phyloP scores from a whole-genome alignment of 2,329 filamentous ascomycete species.

The Penicillium sp. region DNA sequence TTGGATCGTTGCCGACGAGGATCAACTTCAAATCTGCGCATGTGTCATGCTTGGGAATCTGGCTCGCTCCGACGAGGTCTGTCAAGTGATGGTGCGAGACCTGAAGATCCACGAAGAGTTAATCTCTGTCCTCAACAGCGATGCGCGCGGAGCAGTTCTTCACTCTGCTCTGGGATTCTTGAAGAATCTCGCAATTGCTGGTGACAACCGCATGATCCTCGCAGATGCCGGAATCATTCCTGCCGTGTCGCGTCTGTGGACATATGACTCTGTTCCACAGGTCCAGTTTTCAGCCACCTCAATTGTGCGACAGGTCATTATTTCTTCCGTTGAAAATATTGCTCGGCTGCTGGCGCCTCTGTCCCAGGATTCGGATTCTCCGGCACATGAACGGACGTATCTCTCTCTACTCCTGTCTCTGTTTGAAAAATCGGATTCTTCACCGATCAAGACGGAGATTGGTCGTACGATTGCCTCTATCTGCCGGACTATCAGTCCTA shows the following conservation, averaged over 20 bases:
- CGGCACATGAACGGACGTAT: conserved; percentile 32
- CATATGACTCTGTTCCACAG: conserved; percentile 40
- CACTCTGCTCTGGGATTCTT: conserved; percentile 45
- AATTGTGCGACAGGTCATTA: conserved; percentile 38
- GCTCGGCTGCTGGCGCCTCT: conserved; percentile 32
- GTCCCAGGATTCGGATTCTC: conserved; percentile 27
- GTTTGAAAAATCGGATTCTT: conserved; percentile 41
- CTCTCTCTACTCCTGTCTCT: conserved; percentile 41
- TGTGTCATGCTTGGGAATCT: conserved; percentile 48
- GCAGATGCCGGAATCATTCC: conserved; percentile 38
- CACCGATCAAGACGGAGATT: conserved; percentile 45
- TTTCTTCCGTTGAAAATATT: conserved; percentile 37
- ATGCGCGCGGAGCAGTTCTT: conserved; percentile 39
- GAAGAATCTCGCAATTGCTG: conserved; percentile 46
- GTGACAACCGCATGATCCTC: conserved; percentile 38
- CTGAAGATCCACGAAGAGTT: conserved; percentile 39
- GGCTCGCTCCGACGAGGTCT: conserved; percentile 42
- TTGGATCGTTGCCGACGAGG: conserved; percentile 38
- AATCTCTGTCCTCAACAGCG: conserved; percentile 37
- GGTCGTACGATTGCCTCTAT: conserved; percentile 45
- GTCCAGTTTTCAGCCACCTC: conserved; percentile 44
- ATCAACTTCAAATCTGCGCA: conserved; percentile 44
- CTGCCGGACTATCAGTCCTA: conserved; percentile 37
- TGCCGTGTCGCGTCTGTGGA: conserved; percentile 38
- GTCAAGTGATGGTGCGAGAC: conserved; percentile 38